A percentile compares a stretch with the other conserved stretches of the same genome.
phyloP scores from a whole-genome alignment of 345 rosid genomes.

The Populus alba region DNA sequence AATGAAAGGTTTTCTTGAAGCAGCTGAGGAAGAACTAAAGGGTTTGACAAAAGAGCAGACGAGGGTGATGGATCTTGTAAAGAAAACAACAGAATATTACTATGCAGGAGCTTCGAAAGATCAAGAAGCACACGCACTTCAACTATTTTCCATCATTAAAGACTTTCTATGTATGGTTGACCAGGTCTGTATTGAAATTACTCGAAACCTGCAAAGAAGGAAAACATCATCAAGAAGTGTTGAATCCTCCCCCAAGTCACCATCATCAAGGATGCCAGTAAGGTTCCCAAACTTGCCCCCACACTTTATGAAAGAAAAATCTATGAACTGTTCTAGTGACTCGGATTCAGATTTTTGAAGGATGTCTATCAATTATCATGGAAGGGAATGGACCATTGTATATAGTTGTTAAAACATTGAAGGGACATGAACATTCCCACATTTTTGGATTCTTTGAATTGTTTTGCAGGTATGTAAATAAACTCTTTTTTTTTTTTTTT shows the following conservation, averaged over 20 bases:
- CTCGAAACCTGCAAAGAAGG: conserved; percentile 59
- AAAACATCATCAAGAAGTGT: conserved; percentile 25
- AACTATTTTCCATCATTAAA: conserved; percentile 58
- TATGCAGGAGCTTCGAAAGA: conserved; percentile 59
- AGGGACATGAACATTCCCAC: neutral
- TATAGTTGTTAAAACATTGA: conserved; percentile 15
- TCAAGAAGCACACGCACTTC: conserved; percentile 46
- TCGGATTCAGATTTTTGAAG: conserved; percentile 60
- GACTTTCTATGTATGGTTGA: conserved; percentile 83
- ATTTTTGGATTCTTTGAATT: conserved; percentile 15
- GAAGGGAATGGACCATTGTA: conserved; percentile 15
- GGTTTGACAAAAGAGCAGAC: conserved; percentile 46
- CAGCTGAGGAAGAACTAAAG: conserved; percentile 59
- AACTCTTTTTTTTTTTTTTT: neutral
- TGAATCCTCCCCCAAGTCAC: conserved; percentile 33
- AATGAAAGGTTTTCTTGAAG: conserved; percentile 52
- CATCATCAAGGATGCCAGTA: conserved; percentile 30
- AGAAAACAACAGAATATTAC: conserved; percentile 68
- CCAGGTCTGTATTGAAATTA: conserved; percentile 58
- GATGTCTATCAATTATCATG: neutral
- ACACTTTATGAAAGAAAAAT: conserved; percentile 56
- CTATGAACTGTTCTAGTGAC: conserved; percentile 52
- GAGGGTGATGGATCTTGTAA: conserved; percentile 61
- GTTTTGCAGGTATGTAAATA: conserved; percentile 2
- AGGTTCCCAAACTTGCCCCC: conserved; percentile 65